Base-by-base conservation (phyloP, 2,329 filamentous ascomycete genomes). In the Diaporthe amygdali region DNA sequence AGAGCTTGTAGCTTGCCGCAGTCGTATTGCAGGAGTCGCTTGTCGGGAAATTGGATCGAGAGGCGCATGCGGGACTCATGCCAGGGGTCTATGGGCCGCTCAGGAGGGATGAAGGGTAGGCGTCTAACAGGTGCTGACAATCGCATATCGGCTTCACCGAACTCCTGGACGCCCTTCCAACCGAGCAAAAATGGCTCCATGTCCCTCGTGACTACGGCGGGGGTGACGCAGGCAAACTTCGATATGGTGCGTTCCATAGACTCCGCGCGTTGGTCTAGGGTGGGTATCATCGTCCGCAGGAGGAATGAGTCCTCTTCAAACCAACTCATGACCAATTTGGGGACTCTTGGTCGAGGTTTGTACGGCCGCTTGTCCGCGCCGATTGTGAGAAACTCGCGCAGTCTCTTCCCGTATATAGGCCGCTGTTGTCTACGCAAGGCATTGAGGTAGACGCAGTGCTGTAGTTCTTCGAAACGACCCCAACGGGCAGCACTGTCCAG, bases 31-130 rank as follows among this genome's bases (percentile, higher is more conserved):
- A 99, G 85, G n/a, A 99, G 89, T 44, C 96, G 90, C 79, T 95
- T 97, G 80, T 99, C 96, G 0, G 97, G 96, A 79, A 99, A 99
- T 54, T 97, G 96, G 73, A 99, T 98, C 4, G 94, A 97, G 20
- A 97, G 87, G 27, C 95, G 92, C 88, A 97, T 96, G 22, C 96
- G 94, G 17, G 96, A 91, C 81, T 97, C 94, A 76, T 99, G 96
- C 87, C 96, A 98, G 0, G 95, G 94, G 78, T 99, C 96, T 1
- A 86, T 81, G 0, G 88, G 85, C 12, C 87, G 79, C 75, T 88
- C 85, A 74, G 87, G 87, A 10, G 88, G 88, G 77, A 87, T 85
- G 76, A 86, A 92, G 54, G 84, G 89, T 49, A 85, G 87, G 81
- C 83, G 89, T 72, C 84, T 87, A 54, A 86, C 85, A 10, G 85